phyloP scores from a whole-genome alignment of 306 rosid species.

The Cucumis cinereus region DNA sequence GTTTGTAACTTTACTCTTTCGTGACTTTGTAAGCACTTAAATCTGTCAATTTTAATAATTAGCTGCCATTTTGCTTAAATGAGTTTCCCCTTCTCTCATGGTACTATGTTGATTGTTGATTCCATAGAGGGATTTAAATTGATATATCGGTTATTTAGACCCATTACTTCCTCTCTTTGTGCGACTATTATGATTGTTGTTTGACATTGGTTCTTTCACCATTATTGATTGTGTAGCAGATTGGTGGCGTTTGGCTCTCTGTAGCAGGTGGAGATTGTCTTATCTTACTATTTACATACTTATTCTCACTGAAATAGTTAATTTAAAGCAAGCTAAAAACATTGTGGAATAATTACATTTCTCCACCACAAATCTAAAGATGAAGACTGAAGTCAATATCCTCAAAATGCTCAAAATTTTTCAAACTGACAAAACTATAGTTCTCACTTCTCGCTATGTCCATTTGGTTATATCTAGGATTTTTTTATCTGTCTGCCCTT shows the following conservation, averaged over 20 bases:
- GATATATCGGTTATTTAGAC: not conserved
- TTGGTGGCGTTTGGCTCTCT: not conserved
- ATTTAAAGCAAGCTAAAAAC: not conserved
- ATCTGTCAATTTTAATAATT: not conserved
- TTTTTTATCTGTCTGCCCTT: not conserved
- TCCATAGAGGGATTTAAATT: not conserved
- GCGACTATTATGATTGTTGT: not conserved
- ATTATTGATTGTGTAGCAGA: not conserved
- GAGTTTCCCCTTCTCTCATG: not conserved
- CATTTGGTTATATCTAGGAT: not conserved
- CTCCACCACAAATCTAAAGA: not conserved
- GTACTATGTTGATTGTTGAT: not conserved
- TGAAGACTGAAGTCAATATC: not conserved
- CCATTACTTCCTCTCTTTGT: not conserved
- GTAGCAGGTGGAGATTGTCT: not conserved
- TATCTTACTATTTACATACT: not conserved
- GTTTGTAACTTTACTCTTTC: not conserved
- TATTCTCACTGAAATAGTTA: not conserved
- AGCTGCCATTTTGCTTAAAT: not conserved
- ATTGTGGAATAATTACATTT: not conserved
- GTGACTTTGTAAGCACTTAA: not conserved
- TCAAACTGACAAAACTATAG: not conserved
- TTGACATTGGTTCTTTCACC: not conserved
- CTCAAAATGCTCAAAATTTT: not conserved
- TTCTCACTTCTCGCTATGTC: not conserved